Evolutionary conservation across 2,329 filamentous ascomycete genomes (phyloP).

Genomic region (Pezicula neosporulosa): DNA sequence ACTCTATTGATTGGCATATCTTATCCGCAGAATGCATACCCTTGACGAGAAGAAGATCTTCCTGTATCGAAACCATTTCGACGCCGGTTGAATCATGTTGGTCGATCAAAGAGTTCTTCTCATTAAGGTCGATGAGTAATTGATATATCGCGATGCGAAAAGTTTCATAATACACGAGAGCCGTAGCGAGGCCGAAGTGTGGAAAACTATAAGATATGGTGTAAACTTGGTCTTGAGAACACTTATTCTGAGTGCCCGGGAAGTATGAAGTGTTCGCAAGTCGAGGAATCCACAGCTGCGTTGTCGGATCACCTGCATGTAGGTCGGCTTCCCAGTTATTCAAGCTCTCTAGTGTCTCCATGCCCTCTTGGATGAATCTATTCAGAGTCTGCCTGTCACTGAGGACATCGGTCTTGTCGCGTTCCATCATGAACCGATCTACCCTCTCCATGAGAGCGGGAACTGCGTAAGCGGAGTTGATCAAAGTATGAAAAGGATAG

Average conservation of each 20-base stretch:
- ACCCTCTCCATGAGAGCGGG: conserved; percentile 9
- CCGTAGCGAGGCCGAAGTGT: conserved; percentile 5
- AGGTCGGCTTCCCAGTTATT: conserved; percentile 2
- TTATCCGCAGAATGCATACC: conserved; percentile 5
- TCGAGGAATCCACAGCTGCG: conserved; percentile 1
- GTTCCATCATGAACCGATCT: conserved; percentile 1
- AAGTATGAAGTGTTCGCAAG: not conserved
- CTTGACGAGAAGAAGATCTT: not conserved
- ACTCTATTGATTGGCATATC: conserved; percentile 10
- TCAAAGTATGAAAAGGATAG: conserved; percentile 2
- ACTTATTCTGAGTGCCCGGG: not conserved
- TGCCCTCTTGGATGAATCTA: no score
- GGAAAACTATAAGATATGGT: conserved; percentile 5
- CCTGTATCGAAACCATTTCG: no score
- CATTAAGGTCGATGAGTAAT: conserved; percentile 2
- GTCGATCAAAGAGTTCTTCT: not conserved
- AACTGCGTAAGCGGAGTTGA: conserved; percentile 3
- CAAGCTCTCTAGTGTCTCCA: not conserved
- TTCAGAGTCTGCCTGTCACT: not conserved
- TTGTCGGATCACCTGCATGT: not conserved
- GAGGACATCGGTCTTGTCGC: not conserved
- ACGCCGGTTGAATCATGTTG: no score
- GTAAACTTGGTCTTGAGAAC: not conserved
- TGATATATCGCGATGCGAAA: conserved; percentile 6
- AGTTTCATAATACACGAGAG: conserved; percentile 7